Evolutionary conservation across 495 filamentous ascomycete genomes (phyloP).

Genomic region (Bacidia rubella): DNA sequence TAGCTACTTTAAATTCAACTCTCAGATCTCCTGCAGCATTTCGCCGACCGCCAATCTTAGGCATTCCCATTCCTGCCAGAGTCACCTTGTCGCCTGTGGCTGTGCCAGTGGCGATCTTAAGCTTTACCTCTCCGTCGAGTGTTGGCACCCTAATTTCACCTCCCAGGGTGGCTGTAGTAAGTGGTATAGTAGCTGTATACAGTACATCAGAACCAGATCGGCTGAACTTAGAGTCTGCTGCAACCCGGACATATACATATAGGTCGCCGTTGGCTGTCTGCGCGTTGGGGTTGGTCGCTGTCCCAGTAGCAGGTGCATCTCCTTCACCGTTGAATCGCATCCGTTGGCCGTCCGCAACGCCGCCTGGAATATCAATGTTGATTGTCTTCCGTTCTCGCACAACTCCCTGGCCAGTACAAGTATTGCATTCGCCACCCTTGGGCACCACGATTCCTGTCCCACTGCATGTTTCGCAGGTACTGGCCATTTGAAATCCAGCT

Average conservation of each 20-base stretch:
- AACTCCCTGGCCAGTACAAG: slow-evolving; percentile 69
- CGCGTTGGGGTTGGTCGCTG: slow-evolving; percentile 40
- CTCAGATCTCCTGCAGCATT: slow-evolving; percentile 62
- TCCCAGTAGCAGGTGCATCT: slow-evolving; percentile 66
- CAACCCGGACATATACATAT: slow-evolving; percentile 72
- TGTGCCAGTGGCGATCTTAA: slow-evolving; percentile 80
- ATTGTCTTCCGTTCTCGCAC: slow-evolving; percentile 64
- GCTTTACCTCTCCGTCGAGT: slow-evolving; percentile 73
- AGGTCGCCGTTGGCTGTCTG: slow-evolving; percentile 63
- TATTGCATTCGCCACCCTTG: slow-evolving; percentile 60
- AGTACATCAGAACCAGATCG: slow-evolving; percentile 77
- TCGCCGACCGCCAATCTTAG: slow-evolving; percentile 47
- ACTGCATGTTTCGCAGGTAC: slow-evolving; percentile 68
- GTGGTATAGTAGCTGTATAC: slow-evolving; percentile 78
- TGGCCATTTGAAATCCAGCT: slow-evolving; percentile 89
- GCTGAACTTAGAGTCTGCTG: slow-evolving; percentile 72
- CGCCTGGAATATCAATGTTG: slow-evolving; percentile 78
- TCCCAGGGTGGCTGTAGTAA: slow-evolving; percentile 85
- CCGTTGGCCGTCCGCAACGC: slow-evolving; percentile 91
- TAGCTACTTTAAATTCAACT: slow-evolving; percentile 87
- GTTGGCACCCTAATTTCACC: slow-evolving; percentile 84
- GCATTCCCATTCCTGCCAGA: slow-evolving; percentile 82
- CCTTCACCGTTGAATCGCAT: slow-evolving; percentile 70
- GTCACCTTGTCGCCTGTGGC: slow-evolving; percentile 86
- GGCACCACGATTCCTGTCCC: slow-evolving; percentile 62